A percentile compares a stretch with the other conserved stretches of the same genome.
Evolutionary conservation across 345 rosid genomes (phyloP).

Genomic region (Salix purpurea): DNA sequence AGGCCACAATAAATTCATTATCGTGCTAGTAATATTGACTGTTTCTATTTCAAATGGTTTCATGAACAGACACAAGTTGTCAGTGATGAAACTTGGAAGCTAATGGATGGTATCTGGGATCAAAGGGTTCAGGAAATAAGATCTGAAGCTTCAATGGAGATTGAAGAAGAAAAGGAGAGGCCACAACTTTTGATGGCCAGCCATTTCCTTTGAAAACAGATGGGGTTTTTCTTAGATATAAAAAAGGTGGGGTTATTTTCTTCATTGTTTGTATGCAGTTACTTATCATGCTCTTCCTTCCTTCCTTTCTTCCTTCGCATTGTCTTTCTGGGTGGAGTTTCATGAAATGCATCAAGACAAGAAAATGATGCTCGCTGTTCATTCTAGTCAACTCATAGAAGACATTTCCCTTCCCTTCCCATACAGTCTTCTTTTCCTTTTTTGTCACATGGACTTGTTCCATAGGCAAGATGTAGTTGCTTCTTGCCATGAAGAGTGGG

Average conservation of each 20-base stretch:
- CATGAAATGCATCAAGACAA: not conserved
- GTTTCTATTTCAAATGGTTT: not conserved
- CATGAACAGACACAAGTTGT: slow-evolving; percentile 63
- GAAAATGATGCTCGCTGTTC: not conserved
- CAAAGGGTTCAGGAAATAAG: slow-evolving; percentile 64
- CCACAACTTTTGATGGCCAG: slow-evolving; percentile 84
- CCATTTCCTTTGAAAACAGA: slow-evolving; percentile 57
- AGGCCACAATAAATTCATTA: not conserved
- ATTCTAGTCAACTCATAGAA: not conserved
- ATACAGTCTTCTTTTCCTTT: not conserved
- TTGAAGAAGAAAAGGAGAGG: slow-evolving; percentile 64
- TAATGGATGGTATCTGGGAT: slow-evolving; percentile 75
- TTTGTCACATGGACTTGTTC: not conserved
- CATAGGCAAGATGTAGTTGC: not conserved
- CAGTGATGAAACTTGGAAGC: slow-evolving; percentile 85
- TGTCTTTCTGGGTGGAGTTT: not conserved
- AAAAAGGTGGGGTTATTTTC: not conserved
- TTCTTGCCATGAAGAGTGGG: not conserved
- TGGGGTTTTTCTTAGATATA: not conserved
- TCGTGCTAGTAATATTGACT: not conserved
- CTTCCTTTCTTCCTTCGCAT: not conserved
- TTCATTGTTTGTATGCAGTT: not conserved
- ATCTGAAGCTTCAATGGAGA: slow-evolving; percentile 52
- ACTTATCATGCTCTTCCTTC: not conserved
- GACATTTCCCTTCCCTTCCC: not conserved